Percentiles rank a stretch among this genome's conserved stretches.
Evolutionary conservation across 1,139 yeast species (phyloP).

Genomic region (Kodamaea ohmeri): DNA sequence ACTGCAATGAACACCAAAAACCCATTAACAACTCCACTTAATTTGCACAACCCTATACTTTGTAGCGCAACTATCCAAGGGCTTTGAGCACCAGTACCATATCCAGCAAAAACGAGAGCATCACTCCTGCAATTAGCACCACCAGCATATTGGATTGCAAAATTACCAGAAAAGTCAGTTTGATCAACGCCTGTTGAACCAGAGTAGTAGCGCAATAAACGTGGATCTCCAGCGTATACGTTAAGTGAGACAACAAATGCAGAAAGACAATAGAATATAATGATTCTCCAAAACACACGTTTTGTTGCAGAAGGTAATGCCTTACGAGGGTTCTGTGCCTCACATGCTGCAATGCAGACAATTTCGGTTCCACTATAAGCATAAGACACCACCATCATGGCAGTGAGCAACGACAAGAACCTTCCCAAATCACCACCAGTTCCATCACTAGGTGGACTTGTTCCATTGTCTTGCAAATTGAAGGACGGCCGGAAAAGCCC

Average conservation of each 20-base stretch:
- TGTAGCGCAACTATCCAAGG: conserved; percentile 84
- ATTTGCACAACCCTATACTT: conserved; percentile 60
- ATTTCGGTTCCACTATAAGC: conserved; percentile 81
- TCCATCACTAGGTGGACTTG: conserved; percentile 42
- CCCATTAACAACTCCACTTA: conserved; percentile 62
- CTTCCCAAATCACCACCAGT: conserved; percentile 65
- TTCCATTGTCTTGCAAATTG: conserved; percentile 54
- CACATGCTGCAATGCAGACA: conserved; percentile 84
- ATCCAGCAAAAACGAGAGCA: conserved; percentile 44
- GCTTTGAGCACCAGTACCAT: conserved; percentile 60
- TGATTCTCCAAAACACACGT: conserved; percentile 69
- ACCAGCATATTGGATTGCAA: conserved; percentile 40
- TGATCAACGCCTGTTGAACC: conserved; percentile 33
- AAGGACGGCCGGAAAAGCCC: conserved; percentile 75
- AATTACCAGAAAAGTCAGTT: conserved; percentile 24
- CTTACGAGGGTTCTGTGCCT: conserved; percentile 75
- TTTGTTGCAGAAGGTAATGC: conserved; percentile 77
- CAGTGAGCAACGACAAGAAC: conserved; percentile 61
- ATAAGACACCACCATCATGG: conserved; percentile 63
- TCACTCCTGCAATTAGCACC: conserved; percentile 36
- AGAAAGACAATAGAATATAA: conserved; percentile 65
- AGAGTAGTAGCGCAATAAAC: conserved; percentile 53
- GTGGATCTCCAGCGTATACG: conserved; percentile 72
- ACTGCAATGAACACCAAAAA: conserved; percentile 72
- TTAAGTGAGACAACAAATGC: conserved; percentile 72